These are phyloP conservation scores for Aspergillus campestris DNA, from an alignment of 495 filamentous ascomycete species.

Conservation along the genomic window DNA sequence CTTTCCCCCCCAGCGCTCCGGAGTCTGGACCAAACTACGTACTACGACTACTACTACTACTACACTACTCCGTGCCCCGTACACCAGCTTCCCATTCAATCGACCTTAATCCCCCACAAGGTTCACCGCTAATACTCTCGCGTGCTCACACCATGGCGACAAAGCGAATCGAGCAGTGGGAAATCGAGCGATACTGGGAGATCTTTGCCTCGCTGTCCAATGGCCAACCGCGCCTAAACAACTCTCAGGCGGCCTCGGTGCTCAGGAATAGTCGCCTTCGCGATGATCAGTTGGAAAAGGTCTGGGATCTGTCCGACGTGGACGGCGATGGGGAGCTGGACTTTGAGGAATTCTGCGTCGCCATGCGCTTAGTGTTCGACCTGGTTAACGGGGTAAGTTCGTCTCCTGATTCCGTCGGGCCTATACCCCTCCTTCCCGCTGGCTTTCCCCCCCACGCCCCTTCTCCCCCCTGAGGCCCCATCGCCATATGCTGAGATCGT, in stretches of 20 bases:
- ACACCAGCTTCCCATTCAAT: slow-evolving; percentile 3
- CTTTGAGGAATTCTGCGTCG: slow-evolving; percentile 99
- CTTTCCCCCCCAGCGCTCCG: too few relatives aligned
- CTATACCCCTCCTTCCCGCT: background rate
- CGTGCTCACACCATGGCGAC: slow-evolving; percentile 48
- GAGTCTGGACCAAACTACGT: background rate
- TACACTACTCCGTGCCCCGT: too few relatives aligned
- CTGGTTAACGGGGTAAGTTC: slow-evolving; percentile 81
- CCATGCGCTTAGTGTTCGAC: slow-evolving; percentile 96
- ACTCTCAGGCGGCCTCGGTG: slow-evolving; percentile 84
- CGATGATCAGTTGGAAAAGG: slow-evolving; percentile 90
- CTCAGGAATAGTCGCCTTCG: slow-evolving; percentile 91
- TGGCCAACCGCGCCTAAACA: slow-evolving; percentile 77
- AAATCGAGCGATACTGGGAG: slow-evolving; percentile 98
- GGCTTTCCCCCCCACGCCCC: slow-evolving; percentile 1
- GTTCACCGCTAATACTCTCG: too few relatives aligned
- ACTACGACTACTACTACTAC: background rate
- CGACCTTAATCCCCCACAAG: slow-evolving; percentile 1
- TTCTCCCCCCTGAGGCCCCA: background rate
- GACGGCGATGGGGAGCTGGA: slow-evolving; percentile 94
- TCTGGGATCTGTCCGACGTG: slow-evolving; percentile 97
- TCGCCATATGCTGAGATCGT: background rate
- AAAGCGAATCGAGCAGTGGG: slow-evolving; percentile 85
- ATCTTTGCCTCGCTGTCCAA: slow-evolving; percentile 80
- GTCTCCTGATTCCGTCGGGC: background rate